Conservation (phyloP, 345 rosid genomes). For the Lepidium africanum region DNA sequence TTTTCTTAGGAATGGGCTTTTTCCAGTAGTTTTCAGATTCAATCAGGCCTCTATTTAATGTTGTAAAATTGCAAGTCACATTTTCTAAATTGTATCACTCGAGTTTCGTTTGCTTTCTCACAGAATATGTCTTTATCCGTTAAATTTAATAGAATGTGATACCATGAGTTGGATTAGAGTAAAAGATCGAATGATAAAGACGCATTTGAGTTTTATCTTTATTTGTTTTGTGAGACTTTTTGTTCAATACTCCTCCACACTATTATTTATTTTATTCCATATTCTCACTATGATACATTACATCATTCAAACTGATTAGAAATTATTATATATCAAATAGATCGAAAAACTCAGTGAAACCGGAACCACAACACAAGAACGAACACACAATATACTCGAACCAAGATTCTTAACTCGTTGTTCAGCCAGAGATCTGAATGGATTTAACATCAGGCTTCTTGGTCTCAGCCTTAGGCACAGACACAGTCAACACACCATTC, state of each 20-base stretch:
- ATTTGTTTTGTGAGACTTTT: too few relatives aligned
- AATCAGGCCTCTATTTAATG: too few relatives aligned
- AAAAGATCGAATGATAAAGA: too few relatives aligned
- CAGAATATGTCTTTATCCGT: too few relatives aligned
- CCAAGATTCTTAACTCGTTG: background rate
- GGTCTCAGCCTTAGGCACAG: slow-evolving; percentile 38
- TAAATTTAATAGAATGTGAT: too few relatives aligned
- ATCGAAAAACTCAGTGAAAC: background rate
- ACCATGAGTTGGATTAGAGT: too few relatives aligned
- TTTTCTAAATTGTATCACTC: too few relatives aligned
- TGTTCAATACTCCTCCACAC: too few relatives aligned
- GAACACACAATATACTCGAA: background rate
- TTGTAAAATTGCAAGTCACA: too few relatives aligned
- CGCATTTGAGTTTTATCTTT: too few relatives aligned
- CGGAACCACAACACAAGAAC: background rate
- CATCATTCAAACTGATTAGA: background rate
- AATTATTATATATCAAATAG: background rate
- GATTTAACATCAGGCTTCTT: slow-evolving; percentile 35
- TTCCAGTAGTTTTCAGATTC: too few relatives aligned
- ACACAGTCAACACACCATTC: slow-evolving; percentile 45
- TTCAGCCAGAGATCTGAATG: slow-evolving; percentile 41
- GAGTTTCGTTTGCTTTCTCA: too few relatives aligned
- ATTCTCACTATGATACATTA: background rate
- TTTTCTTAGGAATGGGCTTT: background rate
- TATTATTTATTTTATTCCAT: background rate